Evolutionary conservation across 1,284 basidiomycete species (phyloP).

Genomic region (Apiotrichum sp.): DNA sequence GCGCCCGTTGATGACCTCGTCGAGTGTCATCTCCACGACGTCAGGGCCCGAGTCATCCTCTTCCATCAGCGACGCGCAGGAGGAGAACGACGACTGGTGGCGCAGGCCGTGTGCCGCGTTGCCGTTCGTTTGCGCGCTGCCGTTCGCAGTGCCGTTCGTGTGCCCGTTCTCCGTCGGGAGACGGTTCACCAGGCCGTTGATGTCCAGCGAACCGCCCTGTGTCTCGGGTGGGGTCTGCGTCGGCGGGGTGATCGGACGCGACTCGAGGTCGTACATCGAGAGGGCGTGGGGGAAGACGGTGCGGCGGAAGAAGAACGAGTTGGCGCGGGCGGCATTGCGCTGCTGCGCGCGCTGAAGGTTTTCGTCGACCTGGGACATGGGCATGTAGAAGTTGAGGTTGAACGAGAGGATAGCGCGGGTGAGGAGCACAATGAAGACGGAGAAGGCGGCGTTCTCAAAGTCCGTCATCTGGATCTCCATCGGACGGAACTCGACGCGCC

Average conservation of each 20-base stretch:
- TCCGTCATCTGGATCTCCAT: constrained; percentile 99
- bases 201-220: background rate
- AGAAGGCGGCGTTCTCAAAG: constrained; percentile 97
- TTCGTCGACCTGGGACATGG: constrained; percentile 96
- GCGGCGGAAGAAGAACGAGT: constrained; percentile 87
- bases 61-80: constrained; percentile 15
- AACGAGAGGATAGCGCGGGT: constrained; percentile 88
- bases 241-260: constrained; percentile 37
- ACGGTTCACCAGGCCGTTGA: background rate
- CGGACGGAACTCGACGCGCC: constrained; percentile 96
- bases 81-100: constrained; percentile 4
- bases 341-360: constrained; percentile 90
- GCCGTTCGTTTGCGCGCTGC: too few relatives aligned
- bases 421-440: constrained; percentile 87
- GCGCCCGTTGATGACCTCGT: constrained; percentile 88
- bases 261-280: constrained; percentile 34
- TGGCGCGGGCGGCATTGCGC: constrained; percentile 65
- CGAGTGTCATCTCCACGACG: constrained; percentile 83
- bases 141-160: background rate
- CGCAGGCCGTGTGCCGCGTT: background rate
- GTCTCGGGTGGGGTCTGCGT: constrained; percentile 3
- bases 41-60: constrained; percentile 52
- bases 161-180: constrained; percentile 7
- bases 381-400: constrained; percentile 91
- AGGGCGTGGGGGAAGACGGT: constrained; percentile 62